Base-by-base conservation (phyloP, 352 stramenopile genomes). In the Phytophthora constricta region DNA sequence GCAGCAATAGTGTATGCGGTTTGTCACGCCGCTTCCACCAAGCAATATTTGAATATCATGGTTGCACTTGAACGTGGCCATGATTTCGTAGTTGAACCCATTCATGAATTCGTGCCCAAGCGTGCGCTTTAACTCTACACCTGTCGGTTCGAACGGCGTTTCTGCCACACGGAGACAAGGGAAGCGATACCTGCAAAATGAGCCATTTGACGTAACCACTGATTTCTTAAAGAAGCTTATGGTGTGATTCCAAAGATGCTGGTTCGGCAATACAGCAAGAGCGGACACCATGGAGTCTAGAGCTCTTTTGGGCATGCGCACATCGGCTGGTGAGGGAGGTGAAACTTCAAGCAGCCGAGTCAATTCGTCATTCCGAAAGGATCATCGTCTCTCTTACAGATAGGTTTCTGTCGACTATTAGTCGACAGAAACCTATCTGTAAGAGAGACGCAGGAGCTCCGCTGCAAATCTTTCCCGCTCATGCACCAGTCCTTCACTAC, bases 51-150 rank as follows among this genome's bases (percentile, higher is more conserved):
- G 31, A 13, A 37, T 37, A 11, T 37, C 31, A 5, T 53, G 31
- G 11, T 37, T 37, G 31, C 46, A 52, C 28, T 37, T 37, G 11
- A 37, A 37, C 5, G 31, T 37, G 31, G 31, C 31, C 31, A 53
- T 41, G 25, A 53, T 37, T 54, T 54, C 47, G 8, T 54, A 54
- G 25, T 54, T 54, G 47, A 54, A 54, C 8, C 47, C 47, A 26
- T 42, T 42, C 17, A 54, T 54, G 27, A 25, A 54, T 54, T 54
- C 27, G 26, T 54, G 47, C 2, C 47, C 26, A 25, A 54, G 16
- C 7, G 27, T 54, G 17, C 47, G 47, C 17, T 41, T 42, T 26
- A 54, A n/a, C 27, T 54, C 25, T 14, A 39, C 46, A 3, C 25
- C 46, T 4, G 25, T 16, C 11, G 28, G 4, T 1, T 5, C 46